Percentiles rank a stretch among this genome's conserved stretches.
phyloP scores from a whole-genome alignment of 768 basidiomycete species.

The Boletellus ananas region DNA sequence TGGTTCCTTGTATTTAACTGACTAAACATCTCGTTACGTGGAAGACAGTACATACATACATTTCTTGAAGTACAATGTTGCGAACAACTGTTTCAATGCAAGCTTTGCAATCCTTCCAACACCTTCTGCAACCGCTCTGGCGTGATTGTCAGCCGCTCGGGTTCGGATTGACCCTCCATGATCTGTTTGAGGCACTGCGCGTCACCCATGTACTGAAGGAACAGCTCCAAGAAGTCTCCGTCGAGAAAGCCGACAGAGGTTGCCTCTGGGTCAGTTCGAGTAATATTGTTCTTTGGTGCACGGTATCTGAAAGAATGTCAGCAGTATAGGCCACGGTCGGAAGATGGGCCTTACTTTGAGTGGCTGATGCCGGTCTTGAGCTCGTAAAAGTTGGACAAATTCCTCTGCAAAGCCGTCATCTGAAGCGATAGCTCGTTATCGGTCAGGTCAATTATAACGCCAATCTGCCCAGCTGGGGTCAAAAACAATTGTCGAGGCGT shows the following conservation, averaged over 20 bases:
- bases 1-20: constrained; percentile 5
- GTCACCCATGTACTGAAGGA: constrained; percentile 43
- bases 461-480: constrained; percentile 76
- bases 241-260: constrained; percentile 78
- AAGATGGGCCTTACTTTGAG: constrained; percentile 44
- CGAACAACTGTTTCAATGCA: constrained; percentile 41
- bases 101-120: constrained; percentile 49
- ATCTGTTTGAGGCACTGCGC: constrained; percentile 47
- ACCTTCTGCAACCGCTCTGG: constrained; percentile 35
- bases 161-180: constrained; percentile 52
- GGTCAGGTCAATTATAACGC: constrained; percentile 60
- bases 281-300: constrained; percentile 55
- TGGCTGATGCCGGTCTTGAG: constrained; percentile 58
- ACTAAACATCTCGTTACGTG: background rate
- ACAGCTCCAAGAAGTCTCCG: constrained; percentile 77
- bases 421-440: constrained; percentile 48
- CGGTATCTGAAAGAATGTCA: constrained; percentile 50
- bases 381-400: constrained; percentile 53
- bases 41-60: constrained; percentile 16
- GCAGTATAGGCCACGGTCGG: background rate
- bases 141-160: constrained; percentile 51
- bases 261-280: constrained; percentile 54
- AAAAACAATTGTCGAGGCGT: constrained; percentile 66
- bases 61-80: constrained; percentile 15
- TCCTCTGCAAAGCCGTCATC: constrained; percentile 71